Conservation (phyloP, 2,329 filamentous ascomycete genomes). For the Hypocreales sp. region DNA sequence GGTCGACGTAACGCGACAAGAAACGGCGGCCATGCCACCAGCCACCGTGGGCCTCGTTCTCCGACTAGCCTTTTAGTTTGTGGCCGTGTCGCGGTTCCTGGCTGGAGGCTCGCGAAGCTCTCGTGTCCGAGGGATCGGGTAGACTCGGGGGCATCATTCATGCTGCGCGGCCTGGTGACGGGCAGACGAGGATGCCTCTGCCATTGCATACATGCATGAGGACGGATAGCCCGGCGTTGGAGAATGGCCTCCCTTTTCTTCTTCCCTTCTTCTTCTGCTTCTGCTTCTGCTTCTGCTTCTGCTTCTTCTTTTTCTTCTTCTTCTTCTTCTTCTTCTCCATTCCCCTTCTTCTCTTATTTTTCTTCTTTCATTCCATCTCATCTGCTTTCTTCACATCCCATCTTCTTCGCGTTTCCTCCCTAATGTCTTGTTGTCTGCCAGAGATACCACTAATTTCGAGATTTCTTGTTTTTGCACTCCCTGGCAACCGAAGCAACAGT, state of each 20-base stretch:
- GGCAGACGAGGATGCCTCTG: background rate
- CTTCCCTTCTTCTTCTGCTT: background rate
- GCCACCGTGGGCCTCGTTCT: constrained; percentile 1
- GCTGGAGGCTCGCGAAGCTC: too few relatives aligned
- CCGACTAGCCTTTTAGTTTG: constrained; percentile 2
- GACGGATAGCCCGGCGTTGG: background rate
- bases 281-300: background rate
- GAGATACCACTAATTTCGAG: too few relatives aligned
- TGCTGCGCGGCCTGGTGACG: constrained; percentile 1
- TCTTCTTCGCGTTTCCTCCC: too few relatives aligned
- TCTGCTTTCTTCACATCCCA: too few relatives aligned
- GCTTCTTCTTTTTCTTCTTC: background rate
- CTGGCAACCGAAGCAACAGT: too few relatives aligned
- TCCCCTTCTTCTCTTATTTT: background rate
- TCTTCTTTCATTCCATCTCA: too few relatives aligned
- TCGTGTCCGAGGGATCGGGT: too few relatives aligned
- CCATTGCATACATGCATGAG: background rate
- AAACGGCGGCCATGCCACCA: background rate
- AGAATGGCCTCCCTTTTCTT: too few relatives aligned
- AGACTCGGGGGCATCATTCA: background rate
- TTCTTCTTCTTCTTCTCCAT: background rate
- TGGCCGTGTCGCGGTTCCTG: too few relatives aligned
- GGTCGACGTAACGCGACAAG: constrained; percentile 28
- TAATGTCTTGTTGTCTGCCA: too few relatives aligned
- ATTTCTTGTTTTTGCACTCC: too few relatives aligned